Conservation (phyloP, 2,329 filamentous ascomycete species). For the Juglanconis oblonga region DNA sequence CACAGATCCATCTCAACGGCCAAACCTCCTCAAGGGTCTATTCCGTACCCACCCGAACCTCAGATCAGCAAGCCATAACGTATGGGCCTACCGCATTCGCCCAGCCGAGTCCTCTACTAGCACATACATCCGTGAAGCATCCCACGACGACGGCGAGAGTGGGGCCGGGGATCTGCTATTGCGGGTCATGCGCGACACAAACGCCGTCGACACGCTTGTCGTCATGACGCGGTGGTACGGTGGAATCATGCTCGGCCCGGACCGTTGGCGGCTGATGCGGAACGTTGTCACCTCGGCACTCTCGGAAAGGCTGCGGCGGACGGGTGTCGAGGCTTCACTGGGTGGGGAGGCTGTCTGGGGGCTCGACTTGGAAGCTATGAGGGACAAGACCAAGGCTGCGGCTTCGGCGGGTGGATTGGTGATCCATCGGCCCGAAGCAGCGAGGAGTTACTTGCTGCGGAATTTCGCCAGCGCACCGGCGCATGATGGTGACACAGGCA, state of each 20-base stretch:
- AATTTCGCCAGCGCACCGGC: conserved; percentile 53
- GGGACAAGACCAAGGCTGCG: conserved; percentile 31
- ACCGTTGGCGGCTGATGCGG: conserved; percentile 62
- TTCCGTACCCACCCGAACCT: conserved; percentile 47
- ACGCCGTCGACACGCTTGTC: conserved; percentile 50
- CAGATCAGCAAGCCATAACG: conserved; percentile 56
- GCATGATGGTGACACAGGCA: conserved; percentile 16
- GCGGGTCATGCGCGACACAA: conserved; percentile 48
- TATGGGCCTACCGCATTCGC: conserved; percentile 48
- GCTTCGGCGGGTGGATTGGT: conserved; percentile 55
- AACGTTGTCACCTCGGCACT: conserved; percentile 54
- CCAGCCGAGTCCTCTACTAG: conserved; percentile 32
- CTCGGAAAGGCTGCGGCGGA: conserved; percentile 45
- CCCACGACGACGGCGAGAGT: conserved; percentile 60
- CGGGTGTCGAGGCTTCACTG: conserved; percentile 37
- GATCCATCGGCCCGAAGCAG: conserved; percentile 71
- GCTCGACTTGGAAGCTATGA: conserved; percentile 52
- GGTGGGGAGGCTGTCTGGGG: conserved; percentile 60
- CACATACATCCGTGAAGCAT: conserved; percentile 43
- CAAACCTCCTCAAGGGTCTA: conserved; percentile 43
- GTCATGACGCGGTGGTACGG: conserved; percentile 63
- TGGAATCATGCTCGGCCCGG: conserved; percentile 58
- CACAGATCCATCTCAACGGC: conserved; percentile 37
- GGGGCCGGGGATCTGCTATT: conserved; percentile 57
- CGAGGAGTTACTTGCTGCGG: conserved; percentile 55